Base-by-base conservation (phyloP, 257 asterid genomes). In the Plantago ovata region DNA sequence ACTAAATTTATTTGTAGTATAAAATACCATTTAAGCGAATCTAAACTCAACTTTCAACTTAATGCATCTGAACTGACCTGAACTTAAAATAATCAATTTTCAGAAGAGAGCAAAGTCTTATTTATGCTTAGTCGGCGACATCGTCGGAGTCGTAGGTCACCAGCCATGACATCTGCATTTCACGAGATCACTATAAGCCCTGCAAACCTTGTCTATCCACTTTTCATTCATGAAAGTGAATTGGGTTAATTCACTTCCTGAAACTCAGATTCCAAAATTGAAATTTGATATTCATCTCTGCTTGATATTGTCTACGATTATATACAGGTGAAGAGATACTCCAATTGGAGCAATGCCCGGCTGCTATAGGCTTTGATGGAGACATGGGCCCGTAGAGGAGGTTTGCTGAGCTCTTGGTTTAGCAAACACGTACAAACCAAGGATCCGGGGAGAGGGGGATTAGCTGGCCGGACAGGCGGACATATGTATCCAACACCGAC, bases 321-420 rank as follows among this genome's bases (percentile, higher is more conserved):
- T 61, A 50, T 50, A 20, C 80, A 92, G 98, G 98, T 67, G 95
- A 85, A 75, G 95, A 72, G 97, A 92, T 70, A 84, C 89, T 15
- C 95, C 97, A 36, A 93, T 93, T 65, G 97, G 97, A 72, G 97
- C 98, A 51, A 93, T 93, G 98, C 98, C 98, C 18, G 97, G 98
- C 60, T 92, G 98, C 66, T 92, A 82, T 63, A 82, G 98, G 75
- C 95, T n/a, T n/a, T n/a, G n/a, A n/a, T n/a, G n/a, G n/a, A 86
- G 95, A 61, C 95, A 81, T 66, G 98, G 98, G 41, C 94, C 88
- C 64, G 78, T 92, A 32, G 89, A 92, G 82, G 98, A 92, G 97
- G 98, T 92, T 15, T 53, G 51, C 51, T 57, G 15, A 49, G 56
- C 45, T 53, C 70, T 50, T 61, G 58, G 47, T 32, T 68, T 64